phyloP scores from a whole-genome alignment of 306 rosid genomes.

The Glycine latifolia region DNA sequence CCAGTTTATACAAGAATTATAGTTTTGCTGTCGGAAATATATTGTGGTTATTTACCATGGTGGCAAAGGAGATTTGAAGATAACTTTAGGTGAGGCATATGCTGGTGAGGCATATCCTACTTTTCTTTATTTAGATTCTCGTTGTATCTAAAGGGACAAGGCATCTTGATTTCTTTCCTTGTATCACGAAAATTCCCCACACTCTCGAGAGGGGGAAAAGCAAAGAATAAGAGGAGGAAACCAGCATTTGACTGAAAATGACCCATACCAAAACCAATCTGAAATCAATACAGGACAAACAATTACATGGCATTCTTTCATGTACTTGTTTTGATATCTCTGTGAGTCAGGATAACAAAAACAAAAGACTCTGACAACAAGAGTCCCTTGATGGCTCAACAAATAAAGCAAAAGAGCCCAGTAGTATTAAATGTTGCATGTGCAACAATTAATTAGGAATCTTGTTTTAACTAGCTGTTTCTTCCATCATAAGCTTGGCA shows the following conservation, averaged over 20 bases:
- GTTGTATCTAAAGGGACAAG: slow-evolving; percentile 44
- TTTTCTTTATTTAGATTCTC: slow-evolving; percentile 41
- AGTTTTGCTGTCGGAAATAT: slow-evolving; percentile 1
- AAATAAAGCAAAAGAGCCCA: slow-evolving; percentile 73
- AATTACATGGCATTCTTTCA: slow-evolving; percentile 56
- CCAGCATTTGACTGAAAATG: slow-evolving; percentile 59
- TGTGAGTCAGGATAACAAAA: slow-evolving; percentile 45
- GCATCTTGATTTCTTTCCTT: slow-evolving; percentile 49
- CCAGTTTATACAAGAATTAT: too few species aligned
- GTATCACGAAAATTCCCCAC: slow-evolving; percentile 23
- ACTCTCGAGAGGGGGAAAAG: too few species aligned
- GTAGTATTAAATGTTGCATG: slow-evolving; percentile 75
- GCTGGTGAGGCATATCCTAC: slow-evolving; percentile 46
- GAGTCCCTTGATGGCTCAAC: slow-evolving; percentile 81
- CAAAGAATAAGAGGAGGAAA: background rate
- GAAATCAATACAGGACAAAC: slow-evolving; percentile 60
- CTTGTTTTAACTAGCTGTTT: slow-evolving; percentile 62
- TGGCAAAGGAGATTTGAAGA: slow-evolving; percentile 43
- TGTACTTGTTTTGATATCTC: slow-evolving; percentile 60
- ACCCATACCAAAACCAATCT: slow-evolving; percentile 67
- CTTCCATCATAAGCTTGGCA: slow-evolving; percentile 71
- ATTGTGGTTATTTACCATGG: slow-evolving; percentile 20
- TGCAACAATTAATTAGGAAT: slow-evolving; percentile 70
- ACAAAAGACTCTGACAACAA: slow-evolving; percentile 61
- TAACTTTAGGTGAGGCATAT: slow-evolving; percentile 51